Conservation (phyloP, 1,139 yeast species). For the Neolecta irregularis region DNA sequence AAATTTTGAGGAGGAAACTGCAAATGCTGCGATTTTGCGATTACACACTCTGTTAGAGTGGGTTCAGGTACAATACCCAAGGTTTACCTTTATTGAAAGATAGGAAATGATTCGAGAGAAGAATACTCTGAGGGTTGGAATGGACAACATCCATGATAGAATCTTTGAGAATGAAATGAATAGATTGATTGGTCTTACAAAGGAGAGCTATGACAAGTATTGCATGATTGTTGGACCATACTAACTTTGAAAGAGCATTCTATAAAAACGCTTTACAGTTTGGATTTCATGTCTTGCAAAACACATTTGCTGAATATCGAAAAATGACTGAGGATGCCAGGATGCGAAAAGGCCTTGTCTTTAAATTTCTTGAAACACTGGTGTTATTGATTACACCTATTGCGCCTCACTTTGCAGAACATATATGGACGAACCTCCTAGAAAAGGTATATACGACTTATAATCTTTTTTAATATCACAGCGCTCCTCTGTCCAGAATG, state of each 20-base stretch:
- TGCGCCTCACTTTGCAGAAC: constrained; percentile 93
- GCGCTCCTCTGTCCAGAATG: constrained; percentile 48
- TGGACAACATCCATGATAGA: constrained; percentile 53
- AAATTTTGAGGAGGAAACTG: constrained; percentile 89
- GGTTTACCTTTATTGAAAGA: constrained; percentile 22
- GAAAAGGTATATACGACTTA: constrained; percentile 25
- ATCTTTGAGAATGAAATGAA: constrained; percentile 95
- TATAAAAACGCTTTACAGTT: constrained; percentile 80
- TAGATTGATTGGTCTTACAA: constrained; percentile 55
- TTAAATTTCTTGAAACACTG: constrained; percentile 73
- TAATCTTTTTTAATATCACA: constrained; percentile 15
- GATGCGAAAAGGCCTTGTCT: constrained; percentile 73
- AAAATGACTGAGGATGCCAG: constrained; percentile 44
- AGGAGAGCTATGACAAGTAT: constrained; percentile 42
- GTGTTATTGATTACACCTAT: constrained; percentile 74
- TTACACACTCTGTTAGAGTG: constrained; percentile 85
- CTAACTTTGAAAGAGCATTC: constrained; percentile 31
- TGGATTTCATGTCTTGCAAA: constrained; percentile 87
- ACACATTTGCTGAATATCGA: constrained; percentile 91
- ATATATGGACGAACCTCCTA: constrained; percentile 68
- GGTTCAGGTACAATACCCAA: constrained; percentile 46
- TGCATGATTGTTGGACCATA: background rate
- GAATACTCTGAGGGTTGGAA: constrained; percentile 54
- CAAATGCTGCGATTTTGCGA: constrained; percentile 93
- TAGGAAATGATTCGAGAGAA: constrained; percentile 25